A percentile compares a stretch with the other conserved stretches of the same genome.
Evolutionary conservation across 352 stramenopile genomes (phyloP).

Genomic region (Globisporangium middletonii): DNA sequence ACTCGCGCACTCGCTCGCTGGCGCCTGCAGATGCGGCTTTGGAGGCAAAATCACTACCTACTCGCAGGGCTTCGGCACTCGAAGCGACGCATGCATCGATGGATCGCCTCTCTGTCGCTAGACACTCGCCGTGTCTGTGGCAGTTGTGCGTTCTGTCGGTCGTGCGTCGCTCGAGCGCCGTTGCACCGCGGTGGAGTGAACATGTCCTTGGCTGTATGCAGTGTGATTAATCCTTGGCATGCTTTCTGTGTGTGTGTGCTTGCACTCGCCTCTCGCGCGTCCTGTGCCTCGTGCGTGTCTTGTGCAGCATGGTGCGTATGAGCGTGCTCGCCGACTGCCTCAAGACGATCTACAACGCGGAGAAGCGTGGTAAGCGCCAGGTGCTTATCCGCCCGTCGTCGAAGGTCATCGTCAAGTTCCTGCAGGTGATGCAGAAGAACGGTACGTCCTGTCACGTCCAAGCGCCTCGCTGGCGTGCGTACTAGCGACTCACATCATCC

Average conservation of each 20-base stretch:
- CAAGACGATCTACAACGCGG: constrained; percentile 99
- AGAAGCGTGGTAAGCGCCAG: constrained; percentile 99
- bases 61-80: constrained; percentile 12
- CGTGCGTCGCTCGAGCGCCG: neutral
- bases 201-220: constrained; percentile 51
- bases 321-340: constrained; percentile 99
- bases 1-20: neutral
- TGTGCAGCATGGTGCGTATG: constrained; percentile 98
- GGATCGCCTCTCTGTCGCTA: neutral
- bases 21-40: constrained; percentile 44
- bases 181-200: constrained; percentile 23
- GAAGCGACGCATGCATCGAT: neutral
- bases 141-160: no score
- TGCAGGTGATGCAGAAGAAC: constrained; percentile 99
- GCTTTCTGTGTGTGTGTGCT: constrained; percentile 11
- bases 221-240: constrained; percentile 37
- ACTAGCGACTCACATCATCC: neutral
- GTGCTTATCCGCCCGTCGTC: constrained; percentile 98
- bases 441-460: constrained; percentile 47
- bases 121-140: no score
- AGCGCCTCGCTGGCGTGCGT: neutral
- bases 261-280: neutral
- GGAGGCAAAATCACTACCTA: constrained; percentile 45
- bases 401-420: constrained; percentile 99
- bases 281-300: constrained; percentile 3